phyloP scores from a whole-genome alignment of 495 filamentous ascomycete species.

The Aspergillus incahuasiensis region DNA sequence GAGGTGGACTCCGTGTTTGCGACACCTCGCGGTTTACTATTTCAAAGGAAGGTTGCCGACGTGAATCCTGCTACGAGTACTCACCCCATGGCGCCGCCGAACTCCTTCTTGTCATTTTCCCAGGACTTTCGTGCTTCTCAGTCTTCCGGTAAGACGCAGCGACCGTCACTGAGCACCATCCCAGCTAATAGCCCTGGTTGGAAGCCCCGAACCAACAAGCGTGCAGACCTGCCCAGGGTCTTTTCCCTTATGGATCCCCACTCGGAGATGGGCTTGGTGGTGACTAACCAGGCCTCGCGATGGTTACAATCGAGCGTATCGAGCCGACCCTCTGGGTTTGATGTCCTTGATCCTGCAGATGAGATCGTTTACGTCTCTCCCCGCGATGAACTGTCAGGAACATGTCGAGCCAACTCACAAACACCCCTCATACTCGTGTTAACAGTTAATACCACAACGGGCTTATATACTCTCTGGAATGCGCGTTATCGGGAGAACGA shows the following conservation, averaged over 20 bases:
- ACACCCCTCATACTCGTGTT: slow-evolving; percentile 68
- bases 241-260: slow-evolving; percentile 86
- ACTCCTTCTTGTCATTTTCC: slow-evolving; percentile 69
- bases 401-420: slow-evolving; percentile 11
- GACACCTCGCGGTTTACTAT: slow-evolving; percentile 72
- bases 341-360: slow-evolving; percentile 61
- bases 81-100: slow-evolving; percentile 54
- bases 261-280: slow-evolving; percentile 78
- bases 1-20: slow-evolving; percentile 86
- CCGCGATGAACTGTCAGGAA: slow-evolving; percentile 44
- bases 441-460: slow-evolving; percentile 69
- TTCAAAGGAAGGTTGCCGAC: slow-evolving; percentile 67
- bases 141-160: slow-evolving; percentile 38
- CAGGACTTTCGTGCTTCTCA: slow-evolving; percentile 41
- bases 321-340: slow-evolving; percentile 36
- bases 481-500: slow-evolving; percentile 61
- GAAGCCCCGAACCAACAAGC: slow-evolving; percentile 29
- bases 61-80: slow-evolving; percentile 19
- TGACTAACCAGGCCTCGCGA: slow-evolving; percentile 47
- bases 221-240: slow-evolving; percentile 66
- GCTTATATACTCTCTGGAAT: slow-evolving; percentile 74
- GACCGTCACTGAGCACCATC: slow-evolving; percentile 30
- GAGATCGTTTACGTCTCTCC: slow-evolving; percentile 75
- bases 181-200: slow-evolving; percentile 22
- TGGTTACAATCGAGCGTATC: slow-evolving; percentile 29